Evolutionary conservation across 2,329 filamentous ascomycete genomes (phyloP), one percentile per base, ranked within the genome.

Genomic region (Calonectria multiphialidica): DNA sequence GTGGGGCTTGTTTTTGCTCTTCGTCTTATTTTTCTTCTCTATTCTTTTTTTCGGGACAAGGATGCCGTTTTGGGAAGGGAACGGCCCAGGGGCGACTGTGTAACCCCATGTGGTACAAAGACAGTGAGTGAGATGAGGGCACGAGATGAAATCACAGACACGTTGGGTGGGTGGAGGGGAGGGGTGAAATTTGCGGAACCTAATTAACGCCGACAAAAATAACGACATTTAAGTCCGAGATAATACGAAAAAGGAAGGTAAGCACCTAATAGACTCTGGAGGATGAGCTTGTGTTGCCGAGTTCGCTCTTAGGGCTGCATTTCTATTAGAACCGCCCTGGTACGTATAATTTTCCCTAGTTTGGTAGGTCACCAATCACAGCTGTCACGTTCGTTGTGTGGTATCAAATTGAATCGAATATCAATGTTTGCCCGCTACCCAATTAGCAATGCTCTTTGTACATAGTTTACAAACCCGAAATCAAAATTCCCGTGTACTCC

Each of bases 401-500:
- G 53, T 16, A 57, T 57, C 53, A 57, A 37, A 57, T 57, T 35
- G 13, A 57, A 57, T 57, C 21, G 13, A 57, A 40, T 57, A 40
- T 57, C 33, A 40, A 40, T 15, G 37, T 57, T 57, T 57, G 33
- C 21, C 21, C 53, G 12, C 16, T 37, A 40, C 21, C 33, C 33
- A 40, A 18, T 25, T 25, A 57, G n/a, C 8, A 25, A 40, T 40
- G 33, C 53, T 57, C 50, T 40, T 15, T 57, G 7, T 7, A 25
- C 50, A 42, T 66, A 30, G 8, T 50, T 40, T 42, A 50, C 57
- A 33, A 61, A 66, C 23, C 25, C 40, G 37, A 59, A 42, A 18
- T 9, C 35, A 37, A 37, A 55, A 45, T 16, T 7, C 42, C 47
- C 55, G 5, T 25, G 33, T 74, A 37, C 71, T 68, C 49, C 50